phyloP scores from a whole-genome alignment of 495 filamentous ascomycete species.

The Talaromyces wortmannii region DNA sequence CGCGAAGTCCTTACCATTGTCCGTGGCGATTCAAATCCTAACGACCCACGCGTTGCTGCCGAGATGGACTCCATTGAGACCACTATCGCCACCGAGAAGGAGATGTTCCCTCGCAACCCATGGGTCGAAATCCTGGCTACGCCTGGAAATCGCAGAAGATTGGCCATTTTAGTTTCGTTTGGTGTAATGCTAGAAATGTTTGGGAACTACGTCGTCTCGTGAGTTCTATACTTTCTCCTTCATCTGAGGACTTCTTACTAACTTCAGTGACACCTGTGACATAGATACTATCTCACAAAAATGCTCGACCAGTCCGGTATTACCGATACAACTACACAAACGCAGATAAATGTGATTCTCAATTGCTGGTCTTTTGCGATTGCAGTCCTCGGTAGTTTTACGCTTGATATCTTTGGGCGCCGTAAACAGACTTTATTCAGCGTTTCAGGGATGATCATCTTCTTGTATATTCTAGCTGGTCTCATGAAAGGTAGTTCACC shows the following conservation, averaged over 20 bases:
- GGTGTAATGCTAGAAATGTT: neutral
- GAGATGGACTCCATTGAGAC: neutral
- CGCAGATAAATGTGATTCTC: slow-evolving; percentile 55
- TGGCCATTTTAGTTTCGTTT: neutral
- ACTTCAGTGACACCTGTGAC: neutral
- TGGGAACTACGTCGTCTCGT: neutral
- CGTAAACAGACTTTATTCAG: neutral
- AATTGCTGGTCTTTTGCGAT: slow-evolving; percentile 56
- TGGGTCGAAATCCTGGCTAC: neutral
- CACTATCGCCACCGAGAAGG: neutral
- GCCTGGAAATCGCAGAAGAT: neutral
- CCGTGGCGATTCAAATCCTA: neutral
- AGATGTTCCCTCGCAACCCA: neutral
- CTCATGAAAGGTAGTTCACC: slow-evolving; percentile 39
- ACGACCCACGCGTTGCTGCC: neutral
- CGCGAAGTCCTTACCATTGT: slow-evolving; percentile 19
- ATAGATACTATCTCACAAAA: neutral
- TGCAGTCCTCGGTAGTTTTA: slow-evolving; percentile 47
- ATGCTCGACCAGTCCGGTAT: neutral
- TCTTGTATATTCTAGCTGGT: slow-evolving; percentile 49
- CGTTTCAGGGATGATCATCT: slow-evolving; percentile 11
- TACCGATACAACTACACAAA: slow-evolving; percentile 42
- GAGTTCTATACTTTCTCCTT: neutral
- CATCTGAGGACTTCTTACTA: neutral
- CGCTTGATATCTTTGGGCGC: neutral